These are phyloP conservation scores for Amoebophrya sp. DNA, from an alignment of 169 alveolate species.

Conservation along the genomic window DNA sequence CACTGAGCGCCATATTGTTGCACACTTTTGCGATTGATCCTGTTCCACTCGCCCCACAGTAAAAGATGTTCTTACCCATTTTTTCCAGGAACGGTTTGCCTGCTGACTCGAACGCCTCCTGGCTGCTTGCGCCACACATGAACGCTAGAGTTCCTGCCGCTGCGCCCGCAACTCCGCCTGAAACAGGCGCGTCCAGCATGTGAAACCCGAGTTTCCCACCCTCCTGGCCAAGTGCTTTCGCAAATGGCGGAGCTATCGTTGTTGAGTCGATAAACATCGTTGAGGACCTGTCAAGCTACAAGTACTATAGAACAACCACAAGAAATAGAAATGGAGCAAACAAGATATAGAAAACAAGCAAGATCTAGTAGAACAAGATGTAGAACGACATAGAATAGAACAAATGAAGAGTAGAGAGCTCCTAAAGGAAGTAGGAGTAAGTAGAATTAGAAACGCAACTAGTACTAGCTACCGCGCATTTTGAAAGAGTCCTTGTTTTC, in stretches of 20 bases:
- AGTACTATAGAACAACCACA: too few species aligned
- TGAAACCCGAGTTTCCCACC: neutral
- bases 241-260: neutral
- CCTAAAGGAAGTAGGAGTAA: too few species aligned
- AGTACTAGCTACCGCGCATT: too few species aligned
- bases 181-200: neutral
- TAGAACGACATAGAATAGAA: too few species aligned
- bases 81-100: neutral
- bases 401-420: too few species aligned
- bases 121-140: neutral
- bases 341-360: too few species aligned
- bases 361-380: too few species aligned
- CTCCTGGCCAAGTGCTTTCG: neutral
- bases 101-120: neutral
- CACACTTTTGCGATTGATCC: neutral
- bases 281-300: too few species aligned
- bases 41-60: neutral
- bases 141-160: conserved; percentile 10
- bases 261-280: neutral
- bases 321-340: too few species aligned
- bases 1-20: neutral
- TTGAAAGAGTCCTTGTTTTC: neutral
- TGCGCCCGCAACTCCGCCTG: conserved; percentile 16
- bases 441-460: too few species aligned
- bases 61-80: neutral